These are phyloP conservation scores for Allium fistulosum DNA, from an alignment of 106 monocot genomes.

Conservation along the genomic window DNA sequence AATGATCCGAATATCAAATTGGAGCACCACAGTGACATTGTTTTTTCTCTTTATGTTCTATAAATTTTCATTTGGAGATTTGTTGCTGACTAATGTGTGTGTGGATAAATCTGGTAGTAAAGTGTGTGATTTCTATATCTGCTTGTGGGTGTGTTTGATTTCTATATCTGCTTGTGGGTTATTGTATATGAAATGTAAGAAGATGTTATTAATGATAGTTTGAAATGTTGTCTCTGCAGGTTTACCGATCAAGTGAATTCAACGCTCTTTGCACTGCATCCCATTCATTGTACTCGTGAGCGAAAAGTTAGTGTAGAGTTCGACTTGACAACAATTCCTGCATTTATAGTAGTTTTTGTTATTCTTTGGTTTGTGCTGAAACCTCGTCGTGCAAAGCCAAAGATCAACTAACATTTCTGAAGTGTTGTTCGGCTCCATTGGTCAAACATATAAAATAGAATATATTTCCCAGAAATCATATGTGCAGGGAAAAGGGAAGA, in stretches of 20 bases:
- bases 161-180: too few relatives aligned
- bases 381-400: conserved; percentile 74
- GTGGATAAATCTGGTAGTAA: too few relatives aligned
- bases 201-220: not conserved
- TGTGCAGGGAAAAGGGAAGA: too few relatives aligned
- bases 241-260: conserved; percentile 56
- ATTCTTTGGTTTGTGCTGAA: conserved; percentile 84
- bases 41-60: too few relatives aligned
- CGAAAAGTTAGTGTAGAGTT: conserved; percentile 63
- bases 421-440: too few relatives aligned
- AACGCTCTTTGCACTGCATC: conserved; percentile 64
- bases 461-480: too few relatives aligned
- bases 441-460: not conserved
- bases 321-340: conserved; percentile 84
- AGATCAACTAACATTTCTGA: conserved; percentile 50
- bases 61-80: too few relatives aligned
- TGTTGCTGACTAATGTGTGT: too few relatives aligned
- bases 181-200: not conserved
- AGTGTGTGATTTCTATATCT: too few relatives aligned
- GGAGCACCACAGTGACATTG: too few relatives aligned
- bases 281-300: conserved; percentile 84
- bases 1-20: too few relatives aligned
- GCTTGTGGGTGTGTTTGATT: too few relatives aligned
- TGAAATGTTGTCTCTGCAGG: conserved; percentile 29
- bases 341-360: conserved; percentile 61